Base-by-base conservation (phyloP, 768 basidiomycete genomes). In the Boletus eberwhitei region DNA sequence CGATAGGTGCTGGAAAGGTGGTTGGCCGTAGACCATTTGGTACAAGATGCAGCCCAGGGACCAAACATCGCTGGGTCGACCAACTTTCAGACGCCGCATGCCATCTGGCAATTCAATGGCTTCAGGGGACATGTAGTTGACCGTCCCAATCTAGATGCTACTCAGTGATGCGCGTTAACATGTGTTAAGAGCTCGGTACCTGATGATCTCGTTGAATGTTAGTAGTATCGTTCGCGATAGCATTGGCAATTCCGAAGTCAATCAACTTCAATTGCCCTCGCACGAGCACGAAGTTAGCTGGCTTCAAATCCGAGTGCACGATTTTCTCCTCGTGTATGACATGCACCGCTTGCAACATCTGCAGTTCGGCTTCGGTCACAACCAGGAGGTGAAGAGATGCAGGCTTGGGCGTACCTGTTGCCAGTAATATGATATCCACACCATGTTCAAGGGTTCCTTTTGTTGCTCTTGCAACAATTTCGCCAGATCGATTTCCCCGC, bases 331-430 rank as follows among this genome's bases (percentile, higher is more conserved):
- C 91, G 65, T 99, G 96, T 50, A 98, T 96, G 52, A 98, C 88
- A 54, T 97, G 90, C n/a, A 99, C 96, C 1, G 95, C 95, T 77
- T 97, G 87, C 46, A 99, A 75, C 93, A 99, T 99, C 95, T 98
- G 65, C 29, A 17, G 19, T 8, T 22, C 45, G 8, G 16, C 21
- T 26, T 24, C 46, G 34, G 45, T 62, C 32, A 48, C 24, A n/a
- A 41, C 22, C 19, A 41, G 16, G 8, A 47, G 21, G 31, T 32
- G 8, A 37, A 36, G 5, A 9, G 17, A 54, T 41, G n/a, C 11
- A 16, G 32, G 3, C 16, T 12, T 17, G 32, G 26, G 69, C 79
- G 24, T 56, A 92, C 94, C 83, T 98, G 96, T 66, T 97, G 90
- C 93, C 95, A 99, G 65, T 93, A 96, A 68, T 93, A 90, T 17